Evolutionary conservation across 371 early-diverging fungal genomes (phyloP).

Genomic region (Rhizopus stolonifer): DNA sequence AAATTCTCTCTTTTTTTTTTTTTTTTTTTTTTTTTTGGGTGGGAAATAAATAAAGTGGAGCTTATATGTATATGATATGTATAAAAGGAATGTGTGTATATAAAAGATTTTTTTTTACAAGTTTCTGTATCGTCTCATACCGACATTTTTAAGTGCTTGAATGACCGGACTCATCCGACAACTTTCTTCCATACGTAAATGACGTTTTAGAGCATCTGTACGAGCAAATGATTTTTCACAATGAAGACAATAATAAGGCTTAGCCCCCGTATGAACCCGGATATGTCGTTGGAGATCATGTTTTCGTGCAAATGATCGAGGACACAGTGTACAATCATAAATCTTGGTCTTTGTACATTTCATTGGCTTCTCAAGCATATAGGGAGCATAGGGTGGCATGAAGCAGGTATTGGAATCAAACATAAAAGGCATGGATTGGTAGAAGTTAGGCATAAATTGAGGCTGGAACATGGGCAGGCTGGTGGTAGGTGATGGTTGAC

Average conservation of each 20-base stretch:
- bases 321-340: constrained; percentile 29
- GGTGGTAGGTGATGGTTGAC: too few species aligned
- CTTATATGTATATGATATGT: too few species aligned
- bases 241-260: constrained; percentile 60
- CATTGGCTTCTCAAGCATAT: neutral
- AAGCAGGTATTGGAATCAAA: too few species aligned
- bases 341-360: constrained; percentile 13
- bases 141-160: constrained; percentile 44
- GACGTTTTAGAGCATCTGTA: constrained; percentile 65
- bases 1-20: too few species aligned
- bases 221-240: constrained; percentile 65
- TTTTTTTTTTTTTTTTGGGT: too few species aligned
- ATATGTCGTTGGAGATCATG: constrained; percentile 50
- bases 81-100: too few species aligned
- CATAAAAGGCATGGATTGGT: too few species aligned
- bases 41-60: neutral
- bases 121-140: constrained; percentile 33
- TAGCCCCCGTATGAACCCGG: constrained; percentile 63
- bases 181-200: constrained; percentile 53
- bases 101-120: constrained; percentile 9
- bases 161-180: constrained; percentile 49
- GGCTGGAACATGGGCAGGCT: too few species aligned
- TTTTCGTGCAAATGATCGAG: constrained; percentile 43
- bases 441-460: neutral
- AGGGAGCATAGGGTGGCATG: too few species aligned